Conservation (phyloP, 371 early-diverging fungal species). For the Dinochytrium kinnereticum region DNA sequence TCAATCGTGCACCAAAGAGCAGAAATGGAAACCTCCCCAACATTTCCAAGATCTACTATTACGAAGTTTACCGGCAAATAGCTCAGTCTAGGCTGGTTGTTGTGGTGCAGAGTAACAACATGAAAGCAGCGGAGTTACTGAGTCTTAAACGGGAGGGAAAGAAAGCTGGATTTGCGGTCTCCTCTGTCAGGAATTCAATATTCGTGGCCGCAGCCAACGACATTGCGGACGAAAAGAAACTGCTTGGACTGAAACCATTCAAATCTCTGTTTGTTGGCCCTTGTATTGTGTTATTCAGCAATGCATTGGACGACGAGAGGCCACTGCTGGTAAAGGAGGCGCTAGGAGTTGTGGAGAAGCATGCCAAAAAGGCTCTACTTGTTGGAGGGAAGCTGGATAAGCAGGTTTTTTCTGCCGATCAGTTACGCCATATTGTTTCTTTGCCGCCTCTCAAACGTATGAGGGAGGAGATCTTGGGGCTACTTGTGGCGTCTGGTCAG, state of each 20-base stretch:
- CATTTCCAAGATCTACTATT: constrained; percentile 20
- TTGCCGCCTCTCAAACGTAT: constrained; percentile 32
- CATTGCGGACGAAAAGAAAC: background rate
- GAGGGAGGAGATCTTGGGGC: constrained; percentile 36
- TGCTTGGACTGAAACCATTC: background rate
- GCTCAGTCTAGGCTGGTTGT: constrained; percentile 33
- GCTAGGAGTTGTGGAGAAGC: constrained; percentile 24
- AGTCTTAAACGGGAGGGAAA: constrained; percentile 33
- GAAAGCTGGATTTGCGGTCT: constrained; percentile 34
- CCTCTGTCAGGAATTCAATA: constrained; percentile 40
- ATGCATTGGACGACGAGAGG: constrained; percentile 28
- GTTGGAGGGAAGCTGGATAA: constrained; percentile 42
- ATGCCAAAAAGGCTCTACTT: constrained; percentile 31
- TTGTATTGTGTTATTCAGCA: constrained; percentile 28
- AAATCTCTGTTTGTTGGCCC: constrained; percentile 33
- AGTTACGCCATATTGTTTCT: constrained; percentile 28
- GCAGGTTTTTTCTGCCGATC: constrained; percentile 33
- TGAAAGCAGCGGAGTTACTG: constrained; percentile 36
- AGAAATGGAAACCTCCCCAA: background rate
- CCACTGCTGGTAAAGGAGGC: constrained; percentile 34
- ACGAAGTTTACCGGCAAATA: constrained; percentile 25
- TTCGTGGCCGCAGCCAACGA: constrained; percentile 22
- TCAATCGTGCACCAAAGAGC: background rate
- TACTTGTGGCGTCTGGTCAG: constrained; percentile 28
- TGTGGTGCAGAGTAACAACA: constrained; percentile 46